phyloP scores from a whole-genome alignment of 1,139 yeast species.

The Blastobotrys persicus region DNA sequence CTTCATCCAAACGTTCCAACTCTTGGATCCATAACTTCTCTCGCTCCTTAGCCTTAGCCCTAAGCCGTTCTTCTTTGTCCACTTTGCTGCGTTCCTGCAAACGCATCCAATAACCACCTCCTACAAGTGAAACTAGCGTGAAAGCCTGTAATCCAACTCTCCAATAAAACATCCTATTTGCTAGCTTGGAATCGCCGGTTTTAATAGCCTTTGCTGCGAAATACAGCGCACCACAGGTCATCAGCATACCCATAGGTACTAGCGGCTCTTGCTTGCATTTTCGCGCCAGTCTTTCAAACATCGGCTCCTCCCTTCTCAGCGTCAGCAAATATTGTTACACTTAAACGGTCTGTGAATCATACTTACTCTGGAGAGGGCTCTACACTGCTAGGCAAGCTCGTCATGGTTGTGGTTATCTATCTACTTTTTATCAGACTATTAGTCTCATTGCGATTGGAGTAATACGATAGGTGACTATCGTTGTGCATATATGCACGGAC shows the following conservation, averaged over 20 bases:
- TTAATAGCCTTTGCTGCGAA: slow-evolving; percentile 76
- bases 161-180: slow-evolving; percentile 85
- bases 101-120: slow-evolving; percentile 70
- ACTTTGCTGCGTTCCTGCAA: slow-evolving; percentile 52
- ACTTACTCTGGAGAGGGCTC: slow-evolving; percentile 9
- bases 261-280: slow-evolving; percentile 40
- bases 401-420: not conserved
- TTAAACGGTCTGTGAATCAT: not conserved
- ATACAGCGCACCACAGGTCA: slow-evolving; percentile 77
- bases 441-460: too few relatives aligned
- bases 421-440: too few relatives aligned
- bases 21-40: slow-evolving; percentile 90
- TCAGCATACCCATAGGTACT: slow-evolving; percentile 72
- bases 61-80: slow-evolving; percentile 55
- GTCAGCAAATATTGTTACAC: not conserved
- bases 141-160: slow-evolving; percentile 84
- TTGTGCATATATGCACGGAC: not conserved
- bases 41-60: slow-evolving; percentile 79
- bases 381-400: slow-evolving; percentile 13
- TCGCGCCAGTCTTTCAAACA: slow-evolving; percentile 32
- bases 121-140: slow-evolving; percentile 76
- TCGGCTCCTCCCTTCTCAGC: slow-evolving; percentile 20
- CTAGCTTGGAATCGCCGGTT: slow-evolving; percentile 67
- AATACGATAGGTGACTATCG: not conserved
- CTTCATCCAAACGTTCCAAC: slow-evolving; percentile 77